A percentile compares a stretch with the other conserved stretches of the same genome.
Conservation (phyloP, 345 rosid genomes). For the Lepidium africanum region DNA sequence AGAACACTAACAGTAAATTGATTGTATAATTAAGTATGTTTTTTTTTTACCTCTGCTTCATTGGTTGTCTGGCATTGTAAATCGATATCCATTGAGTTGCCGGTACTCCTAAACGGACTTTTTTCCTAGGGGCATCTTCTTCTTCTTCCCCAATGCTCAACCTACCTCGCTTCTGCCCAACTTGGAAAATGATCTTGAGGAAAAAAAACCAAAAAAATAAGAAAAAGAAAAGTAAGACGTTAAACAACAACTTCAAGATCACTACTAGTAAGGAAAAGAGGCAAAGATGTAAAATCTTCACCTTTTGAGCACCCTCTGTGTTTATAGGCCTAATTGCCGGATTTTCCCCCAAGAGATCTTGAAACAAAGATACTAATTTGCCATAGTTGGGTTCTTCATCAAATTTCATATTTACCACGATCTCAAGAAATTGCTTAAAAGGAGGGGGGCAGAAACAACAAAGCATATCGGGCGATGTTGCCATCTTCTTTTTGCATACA, state of each 20-base stretch:
- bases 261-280: neutral
- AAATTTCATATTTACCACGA: conserved; percentile 89
- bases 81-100: conserved; percentile 97
- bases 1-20: neutral
- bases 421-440: conserved; percentile 77
- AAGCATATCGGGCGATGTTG: conserved; percentile 73
- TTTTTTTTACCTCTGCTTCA: conserved; percentile 81
- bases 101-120: conserved; percentile 86
- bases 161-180: conserved; percentile 94
- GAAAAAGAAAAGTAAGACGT: neutral
- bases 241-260: conserved; percentile 4
- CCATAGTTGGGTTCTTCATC: conserved; percentile 95
- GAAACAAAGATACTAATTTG: conserved; percentile 79
- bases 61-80: conserved; percentile 88
- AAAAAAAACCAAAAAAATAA: neutral
- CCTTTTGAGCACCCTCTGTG: conserved; percentile 98
- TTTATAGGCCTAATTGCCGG: conserved; percentile 79
- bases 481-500: conserved; percentile 98
- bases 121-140: conserved; percentile 88
- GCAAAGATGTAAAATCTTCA: conserved; percentile 19
- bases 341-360: conserved; percentile 65
- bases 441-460: conserved; percentile 93
- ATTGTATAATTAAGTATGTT: neutral
- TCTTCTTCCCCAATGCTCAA: conserved; percentile 72
- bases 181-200: conserved; percentile 62